phyloP scores from a whole-genome alignment of 345 rosid species.

The Cardamine resedifolia region DNA sequence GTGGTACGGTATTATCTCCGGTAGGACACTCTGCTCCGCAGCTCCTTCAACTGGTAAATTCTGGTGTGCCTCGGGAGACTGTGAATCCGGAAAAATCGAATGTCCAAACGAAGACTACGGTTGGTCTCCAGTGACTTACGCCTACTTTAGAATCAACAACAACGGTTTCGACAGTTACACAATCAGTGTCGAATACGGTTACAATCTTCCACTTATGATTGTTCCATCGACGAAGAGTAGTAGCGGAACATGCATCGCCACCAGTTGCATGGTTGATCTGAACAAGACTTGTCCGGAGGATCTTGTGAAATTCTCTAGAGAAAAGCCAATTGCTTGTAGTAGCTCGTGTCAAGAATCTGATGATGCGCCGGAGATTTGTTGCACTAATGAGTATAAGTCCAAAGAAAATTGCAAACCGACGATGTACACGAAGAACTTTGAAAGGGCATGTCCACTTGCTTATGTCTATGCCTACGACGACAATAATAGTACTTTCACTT shows the following conservation, averaged over 20 bases:
- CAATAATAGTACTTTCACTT: conserved; percentile 9
- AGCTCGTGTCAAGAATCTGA: too few species aligned
- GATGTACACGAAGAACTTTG: neutral
- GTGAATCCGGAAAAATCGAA: conserved; percentile 9
- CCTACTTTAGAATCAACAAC: neutral
- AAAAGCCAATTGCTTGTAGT: too few species aligned
- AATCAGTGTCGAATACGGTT: conserved; percentile 6
- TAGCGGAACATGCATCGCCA: neutral
- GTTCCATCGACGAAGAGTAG: neutral
- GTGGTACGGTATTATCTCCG: conserved; percentile 29
- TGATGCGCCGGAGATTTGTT: too few species aligned
- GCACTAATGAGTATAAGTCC: too few species aligned
- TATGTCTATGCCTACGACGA: conserved; percentile 4
- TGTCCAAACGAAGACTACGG: too few species aligned
- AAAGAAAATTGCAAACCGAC: neutral
- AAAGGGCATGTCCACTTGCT: conserved; percentile 14
- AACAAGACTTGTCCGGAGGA: conserved; percentile 14
- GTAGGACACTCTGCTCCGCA: conserved; percentile 20
- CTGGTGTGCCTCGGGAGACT: conserved; percentile 16
- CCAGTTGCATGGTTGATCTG: conserved; percentile 3
- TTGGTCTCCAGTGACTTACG: conserved; percentile 7
- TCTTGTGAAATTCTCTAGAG: neutral
- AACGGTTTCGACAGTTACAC: neutral
- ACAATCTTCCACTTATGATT: conserved; percentile 21
- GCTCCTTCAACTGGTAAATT: neutral